Base-by-base conservation (phyloP, 164 flowering plant species). In the Stephania cephalantha region DNA sequence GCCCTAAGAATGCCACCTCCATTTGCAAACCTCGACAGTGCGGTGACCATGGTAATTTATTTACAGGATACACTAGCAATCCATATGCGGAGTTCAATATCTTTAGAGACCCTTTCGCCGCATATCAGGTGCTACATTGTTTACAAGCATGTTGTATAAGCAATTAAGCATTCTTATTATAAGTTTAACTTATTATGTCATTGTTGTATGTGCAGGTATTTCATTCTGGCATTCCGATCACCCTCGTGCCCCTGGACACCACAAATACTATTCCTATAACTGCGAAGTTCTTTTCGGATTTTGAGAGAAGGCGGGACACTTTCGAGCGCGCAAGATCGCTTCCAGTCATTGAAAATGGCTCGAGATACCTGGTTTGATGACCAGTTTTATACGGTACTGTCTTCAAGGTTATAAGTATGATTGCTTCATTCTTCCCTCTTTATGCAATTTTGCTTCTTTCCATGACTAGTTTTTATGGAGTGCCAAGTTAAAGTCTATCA, bases 201-300 rank as follows among this genome's bases (percentile, higher is more conserved):
- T 48, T 48, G 65, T 61, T 55, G 63, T 55, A 6, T 20, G 65
- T 22, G 20, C 22, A 95, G 99, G 98, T 95, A 42, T 76, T 93
- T 67, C 99, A 95, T 87, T 91, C 97, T 42, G 97, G 97, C 29
- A 88, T 95, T 65, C 96, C 98, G 0, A 61, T 92, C 69, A 93
- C 99, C 9, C 93, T 95, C 55, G 86, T 95, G 74, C 99, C 99
- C 17, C 78, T 95, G 31, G 99, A 95, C 82, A 98, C 97, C 74
- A 95, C 99, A 73, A 90, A 93, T 84, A 92, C 98, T 42, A 95
- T 95, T 46, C 99, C 97, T 11, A 85, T 93, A 72, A 85, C 46
- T 63, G 69, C 84, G 58, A 55, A 87, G 8, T 95, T 95, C 82
- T 91, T 89, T 66, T 73, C 83, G 31, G 78, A 72, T 52, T 91